Evolutionary conservation across 73 alveolate genomes (phyloP), one percentile per base, ranked within the genome.

Genomic region (Stentor coeruleus): DNA sequence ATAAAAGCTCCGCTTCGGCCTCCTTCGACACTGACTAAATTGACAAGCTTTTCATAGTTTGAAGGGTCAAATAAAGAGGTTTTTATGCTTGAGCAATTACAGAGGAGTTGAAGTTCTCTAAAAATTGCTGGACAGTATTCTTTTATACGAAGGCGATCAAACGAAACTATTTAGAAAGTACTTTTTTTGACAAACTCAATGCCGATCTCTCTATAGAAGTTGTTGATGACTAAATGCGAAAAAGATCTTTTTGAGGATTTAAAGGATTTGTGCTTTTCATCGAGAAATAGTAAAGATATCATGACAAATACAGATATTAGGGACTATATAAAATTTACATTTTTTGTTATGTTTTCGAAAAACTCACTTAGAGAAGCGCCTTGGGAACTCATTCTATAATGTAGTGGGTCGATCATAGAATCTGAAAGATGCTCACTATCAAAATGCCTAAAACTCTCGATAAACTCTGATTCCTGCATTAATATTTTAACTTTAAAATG

Each of bases 1-100:
- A 66, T 11, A 66, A 66, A 66, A 1, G 79, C 36, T 66, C 49
- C n/a, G 2, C 79, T 66, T 66, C 79, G n/a, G n/a, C 79, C 79
- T 20, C 79, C 79, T 66, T 66, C 66, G 6, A 11, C 66, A 49
- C 6, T 11, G 66, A 20, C 66, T 11, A 49, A 20, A 20, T 20
- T 49, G 28, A 49, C 20, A 6, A 49, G 20, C 20, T 49, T 49
- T 49, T 6, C 6, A 20, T 49, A 49, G 66, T 49, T 49, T 49
- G 6, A 11, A 11, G 66, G 66, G 20, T 49, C 66, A 11, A 11
- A 11, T 20, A 49, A 49, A 11, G 66, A 49, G 6, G 66, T 20
- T 49, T 49, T 20, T 6, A 11, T 49, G 66, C 66, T 49, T 49
- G 66, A 11, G 66, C 28, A 49, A 49, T 6, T 6, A 6, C 28